Conservation (phyloP, 371 early-diverging fungal genomes). For the Mortierella sp. region DNA sequence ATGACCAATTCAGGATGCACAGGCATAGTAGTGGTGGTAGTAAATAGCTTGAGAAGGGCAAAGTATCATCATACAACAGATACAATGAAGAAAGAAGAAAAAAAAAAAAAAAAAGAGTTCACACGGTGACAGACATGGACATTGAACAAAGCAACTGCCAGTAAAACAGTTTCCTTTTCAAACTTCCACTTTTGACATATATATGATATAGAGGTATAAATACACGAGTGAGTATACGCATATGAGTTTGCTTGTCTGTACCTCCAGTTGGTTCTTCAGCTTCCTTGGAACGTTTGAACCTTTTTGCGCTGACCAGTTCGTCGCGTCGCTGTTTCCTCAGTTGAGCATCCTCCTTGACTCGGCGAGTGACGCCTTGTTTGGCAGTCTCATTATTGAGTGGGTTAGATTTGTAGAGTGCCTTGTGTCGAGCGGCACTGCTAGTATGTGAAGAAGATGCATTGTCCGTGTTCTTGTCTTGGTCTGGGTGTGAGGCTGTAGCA, state of each 20-base stretch:
- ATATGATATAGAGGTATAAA: neutral
- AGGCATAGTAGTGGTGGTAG: neutral
- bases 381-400: constrained; percentile 23
- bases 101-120: neutral
- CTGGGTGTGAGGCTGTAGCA: constrained; percentile 1
- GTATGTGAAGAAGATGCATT: neutral
- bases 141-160: neutral
- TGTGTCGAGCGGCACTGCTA: constrained; percentile 20
- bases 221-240: neutral
- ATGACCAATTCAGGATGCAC: neutral
- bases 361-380: constrained; percentile 29
- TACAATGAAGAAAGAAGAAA: neutral
- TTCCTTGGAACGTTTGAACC: constrained; percentile 49
- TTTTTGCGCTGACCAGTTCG: constrained; percentile 41
- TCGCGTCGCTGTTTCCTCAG: constrained; percentile 47
- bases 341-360: constrained; percentile 43
- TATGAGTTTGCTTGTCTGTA: neutral
- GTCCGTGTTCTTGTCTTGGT: constrained; percentile 40
- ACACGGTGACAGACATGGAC: neutral
- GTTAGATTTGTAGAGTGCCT: constrained; percentile 43
- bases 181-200: neutral
- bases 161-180: neutral
- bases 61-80: neutral
- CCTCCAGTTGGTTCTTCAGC: constrained; percentile 22
- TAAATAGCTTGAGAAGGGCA: neutral